These are phyloP conservation scores for Ogataea populi-albae DNA, from an alignment of 805 yeast genomes.

Conservation along the genomic window DNA sequence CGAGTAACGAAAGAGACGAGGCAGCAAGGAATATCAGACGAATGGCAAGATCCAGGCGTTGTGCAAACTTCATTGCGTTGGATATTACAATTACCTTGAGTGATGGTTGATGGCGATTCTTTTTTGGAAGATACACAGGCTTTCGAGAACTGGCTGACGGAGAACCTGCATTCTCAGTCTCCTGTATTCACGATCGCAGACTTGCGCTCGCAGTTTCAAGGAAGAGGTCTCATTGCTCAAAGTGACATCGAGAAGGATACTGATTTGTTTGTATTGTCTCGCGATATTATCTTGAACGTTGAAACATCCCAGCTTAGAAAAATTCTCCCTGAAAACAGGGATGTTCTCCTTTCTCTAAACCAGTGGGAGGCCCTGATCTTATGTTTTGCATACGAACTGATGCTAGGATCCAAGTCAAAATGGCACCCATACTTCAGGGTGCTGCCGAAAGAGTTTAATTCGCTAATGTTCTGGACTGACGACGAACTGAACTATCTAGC, in stretches of 20 bases:
- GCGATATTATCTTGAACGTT: slow-evolving; percentile 54
- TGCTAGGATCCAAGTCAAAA: slow-evolving; percentile 42
- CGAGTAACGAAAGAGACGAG: too few species aligned
- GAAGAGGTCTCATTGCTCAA: slow-evolving; percentile 71
- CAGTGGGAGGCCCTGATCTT: slow-evolving; percentile 82
- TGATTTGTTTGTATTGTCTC: slow-evolving; percentile 65
- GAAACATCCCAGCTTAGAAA: slow-evolving; percentile 48
- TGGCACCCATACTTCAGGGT: slow-evolving; percentile 75
- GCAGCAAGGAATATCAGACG: too few species aligned
- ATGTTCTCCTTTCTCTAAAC: slow-evolving; percentile 40
- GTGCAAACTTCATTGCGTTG: too few species aligned
- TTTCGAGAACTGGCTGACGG: slow-evolving; percentile 46
- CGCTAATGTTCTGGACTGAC: slow-evolving; percentile 77
- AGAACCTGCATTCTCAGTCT: slow-evolving; percentile 46
- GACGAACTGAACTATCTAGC: slow-evolving; percentile 52
- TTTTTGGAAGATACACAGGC: slow-evolving; percentile 33
- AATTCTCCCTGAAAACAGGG: slow-evolving; percentile 33
- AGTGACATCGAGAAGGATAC: slow-evolving; percentile 63
- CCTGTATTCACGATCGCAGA: slow-evolving; percentile 61
- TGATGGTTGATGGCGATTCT: slow-evolving; percentile 4
- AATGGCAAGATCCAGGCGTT: too few species aligned
- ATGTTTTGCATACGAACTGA: slow-evolving; percentile 60
- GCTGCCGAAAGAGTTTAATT: slow-evolving; percentile 62
- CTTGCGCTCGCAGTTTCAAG: slow-evolving; percentile 56
- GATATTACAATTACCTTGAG: too few species aligned